Evolutionary conservation across 1,284 basidiomycete genomes (phyloP), one percentile per base, ranked within the genome.

Genomic region (Meripilus lineatus): DNA sequence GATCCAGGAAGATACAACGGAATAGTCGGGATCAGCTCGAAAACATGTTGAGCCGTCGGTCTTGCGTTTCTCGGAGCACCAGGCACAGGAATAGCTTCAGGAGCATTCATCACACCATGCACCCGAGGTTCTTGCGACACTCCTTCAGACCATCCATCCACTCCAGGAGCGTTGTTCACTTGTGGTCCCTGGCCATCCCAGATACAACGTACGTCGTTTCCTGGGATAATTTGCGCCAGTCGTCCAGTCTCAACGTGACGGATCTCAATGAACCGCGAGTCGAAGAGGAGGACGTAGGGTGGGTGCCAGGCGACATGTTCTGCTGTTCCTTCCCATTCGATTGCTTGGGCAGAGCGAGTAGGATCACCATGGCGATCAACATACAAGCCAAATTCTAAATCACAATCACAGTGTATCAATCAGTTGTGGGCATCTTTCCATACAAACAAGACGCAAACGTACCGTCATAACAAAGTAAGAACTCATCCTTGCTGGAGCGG

Each of bases 301-400:
- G 86, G 81, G 56, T 93, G 90, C 68, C 89, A 84, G 0, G 90
- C 90, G 22, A 93, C 89, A 33, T 80, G 82, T 57, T 92, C 88
- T 1, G 89, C 89, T 2, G 80, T 86, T 10, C 93, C 93, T 66
- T 98, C 94, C 93, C 94, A 98, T 62, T 97, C 93, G 56, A 97
- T 90, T 4, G 85, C 81, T 24, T 76, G 75, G 46, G 81, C 71
- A 21, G 72, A 62, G 35, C 89, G 82, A 53, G 81, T 87, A 1
- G 89, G 90, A 44, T 88, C 83, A 32, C 93, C 93, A 50, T 93
- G 89, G 38, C 89, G 85, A 61, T 90, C 82, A 32, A 92, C 89
- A 56, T 89, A 94, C 46, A 95, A 74, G 7, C 93, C 94, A 54
- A 97, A 95, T 61, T 92, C 91, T 93, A 53, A n/a, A n/a, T n/a